Percentiles rank a stretch among this genome's conserved stretches.
Evolutionary conservation across 257 asterid genomes (phyloP).

Genomic region (Nicotiana knightiana): DNA sequence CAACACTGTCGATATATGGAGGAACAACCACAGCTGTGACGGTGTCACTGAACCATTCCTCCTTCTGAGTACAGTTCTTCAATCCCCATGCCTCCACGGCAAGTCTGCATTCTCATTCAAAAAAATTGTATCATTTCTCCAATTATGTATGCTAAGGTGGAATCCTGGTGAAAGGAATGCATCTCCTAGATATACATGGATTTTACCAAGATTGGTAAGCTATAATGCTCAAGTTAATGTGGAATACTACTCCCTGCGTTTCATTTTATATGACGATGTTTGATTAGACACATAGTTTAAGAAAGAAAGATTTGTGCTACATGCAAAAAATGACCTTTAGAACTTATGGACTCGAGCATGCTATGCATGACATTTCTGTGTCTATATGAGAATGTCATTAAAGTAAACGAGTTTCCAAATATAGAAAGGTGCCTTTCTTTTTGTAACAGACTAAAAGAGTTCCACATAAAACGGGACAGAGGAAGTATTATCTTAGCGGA

Average conservation of each 20-base stretch:
- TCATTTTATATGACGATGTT: background rate
- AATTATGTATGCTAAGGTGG: background rate
- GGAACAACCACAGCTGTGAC: conserved; percentile 95
- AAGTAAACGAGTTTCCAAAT: background rate
- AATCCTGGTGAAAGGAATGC: too few relatives aligned
- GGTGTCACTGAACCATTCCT: conserved; percentile 93
- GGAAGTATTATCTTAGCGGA: background rate
- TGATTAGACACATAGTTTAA: background rate
- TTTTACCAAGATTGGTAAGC: too few relatives aligned
- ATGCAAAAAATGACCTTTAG: background rate
- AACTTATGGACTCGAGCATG: background rate
- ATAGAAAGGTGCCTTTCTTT: background rate
- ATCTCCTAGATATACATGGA: too few relatives aligned
- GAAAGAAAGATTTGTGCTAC: background rate
- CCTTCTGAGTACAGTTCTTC: conserved; percentile 98
- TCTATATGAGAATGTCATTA: background rate
- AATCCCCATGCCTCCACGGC: conserved; percentile 99
- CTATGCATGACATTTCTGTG: background rate
- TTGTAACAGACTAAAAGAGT: background rate
- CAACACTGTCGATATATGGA: conserved; percentile 68
- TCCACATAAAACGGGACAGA: background rate
- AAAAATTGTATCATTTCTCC: background rate
- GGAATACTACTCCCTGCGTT: background rate
- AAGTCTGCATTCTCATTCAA: conserved; percentile 38
- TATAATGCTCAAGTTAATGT: too few relatives aligned